phyloP scores from a whole-genome alignment of 2,329 filamentous ascomycete genomes.

The Apiospora hydei region DNA sequence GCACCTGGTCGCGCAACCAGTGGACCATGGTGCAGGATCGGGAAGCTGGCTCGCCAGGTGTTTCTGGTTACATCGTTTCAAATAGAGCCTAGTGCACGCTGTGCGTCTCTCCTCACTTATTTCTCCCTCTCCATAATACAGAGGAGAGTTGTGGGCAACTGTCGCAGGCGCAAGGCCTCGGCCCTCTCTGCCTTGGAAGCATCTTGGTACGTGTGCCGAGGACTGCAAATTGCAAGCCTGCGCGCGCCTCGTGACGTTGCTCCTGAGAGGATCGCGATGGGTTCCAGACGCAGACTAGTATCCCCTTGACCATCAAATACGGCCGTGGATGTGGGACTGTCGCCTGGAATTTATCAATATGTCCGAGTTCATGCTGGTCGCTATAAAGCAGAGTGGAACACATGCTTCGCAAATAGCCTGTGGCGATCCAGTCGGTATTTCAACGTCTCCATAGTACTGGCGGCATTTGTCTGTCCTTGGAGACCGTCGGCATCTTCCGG shows the following conservation, averaged over 20 bases:
- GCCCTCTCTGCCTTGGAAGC: neutral
- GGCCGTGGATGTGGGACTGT: neutral
- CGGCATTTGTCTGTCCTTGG: neutral
- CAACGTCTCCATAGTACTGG: neutral
- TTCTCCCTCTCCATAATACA: neutral
- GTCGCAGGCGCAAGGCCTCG: neutral
- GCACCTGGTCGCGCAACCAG: neutral
- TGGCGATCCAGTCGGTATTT: neutral
- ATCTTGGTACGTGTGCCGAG: neutral
- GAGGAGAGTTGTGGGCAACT: neutral
- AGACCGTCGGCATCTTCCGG: neutral
- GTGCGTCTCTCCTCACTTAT: neutral
- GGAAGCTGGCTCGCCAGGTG: neutral
- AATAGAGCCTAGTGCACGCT: neutral
- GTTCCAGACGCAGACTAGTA: neutral
- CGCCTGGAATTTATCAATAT: neutral
- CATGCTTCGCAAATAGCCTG: neutral
- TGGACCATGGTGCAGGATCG: neutral
- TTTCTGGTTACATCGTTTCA: neutral
- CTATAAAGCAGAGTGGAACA: neutral
- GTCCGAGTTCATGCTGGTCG: neutral
- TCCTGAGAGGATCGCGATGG: neutral
- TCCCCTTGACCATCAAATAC: neutral
- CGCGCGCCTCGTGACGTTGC: neutral
- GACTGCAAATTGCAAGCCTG: neutral